These are phyloP conservation scores for Hirsutella thompsonii DNA, from an alignment of 2,329 filamentous ascomycete species.

Conservation along the genomic window DNA sequence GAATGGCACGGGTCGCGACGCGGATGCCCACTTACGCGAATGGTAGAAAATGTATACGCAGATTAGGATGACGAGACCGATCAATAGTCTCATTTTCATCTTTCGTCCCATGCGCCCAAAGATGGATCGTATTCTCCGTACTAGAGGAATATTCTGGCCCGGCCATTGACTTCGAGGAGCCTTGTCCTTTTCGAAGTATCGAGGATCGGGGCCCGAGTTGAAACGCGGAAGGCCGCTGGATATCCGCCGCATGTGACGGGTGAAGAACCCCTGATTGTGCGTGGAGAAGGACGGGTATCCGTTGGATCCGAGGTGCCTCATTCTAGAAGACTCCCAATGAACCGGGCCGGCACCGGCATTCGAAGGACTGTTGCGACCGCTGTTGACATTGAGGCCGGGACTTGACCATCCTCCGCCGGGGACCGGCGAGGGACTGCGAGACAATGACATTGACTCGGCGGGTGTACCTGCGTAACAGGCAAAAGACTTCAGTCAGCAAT, in stretches of 20 bases:
- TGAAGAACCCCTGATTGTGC: slow-evolving; percentile 77
- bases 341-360: slow-evolving; percentile 44
- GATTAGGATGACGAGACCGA: slow-evolving; percentile 47
- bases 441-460: slow-evolving; percentile 60
- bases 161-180: slow-evolving; percentile 41
- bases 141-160: slow-evolving; percentile 27
- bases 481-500: not conserved
- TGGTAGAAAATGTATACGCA: slow-evolving; percentile 55
- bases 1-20: too few relatives aligned
- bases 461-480: slow-evolving; percentile 33
- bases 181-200: slow-evolving; percentile 71
- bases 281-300: slow-evolving; percentile 70
- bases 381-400: slow-evolving; percentile 62
- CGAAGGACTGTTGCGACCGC: slow-evolving; percentile 55
- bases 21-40: slow-evolving; percentile 47
- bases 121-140: slow-evolving; percentile 32
- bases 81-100: slow-evolving; percentile 47
- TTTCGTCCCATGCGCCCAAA: slow-evolving; percentile 46
- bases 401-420: slow-evolving; percentile 82
- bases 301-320: slow-evolving; percentile 59
- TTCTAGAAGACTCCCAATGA: slow-evolving; percentile 74
- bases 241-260: slow-evolving; percentile 67
- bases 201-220: slow-evolving; percentile 31
- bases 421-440: slow-evolving; percentile 75
- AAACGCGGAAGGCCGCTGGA: slow-evolving; percentile 71